Evolutionary conservation across 2,329 filamentous ascomycete species (phyloP), one percentile per base, ranked within the genome.

Genomic region (Pseudogymnoascus sp.): DNA sequence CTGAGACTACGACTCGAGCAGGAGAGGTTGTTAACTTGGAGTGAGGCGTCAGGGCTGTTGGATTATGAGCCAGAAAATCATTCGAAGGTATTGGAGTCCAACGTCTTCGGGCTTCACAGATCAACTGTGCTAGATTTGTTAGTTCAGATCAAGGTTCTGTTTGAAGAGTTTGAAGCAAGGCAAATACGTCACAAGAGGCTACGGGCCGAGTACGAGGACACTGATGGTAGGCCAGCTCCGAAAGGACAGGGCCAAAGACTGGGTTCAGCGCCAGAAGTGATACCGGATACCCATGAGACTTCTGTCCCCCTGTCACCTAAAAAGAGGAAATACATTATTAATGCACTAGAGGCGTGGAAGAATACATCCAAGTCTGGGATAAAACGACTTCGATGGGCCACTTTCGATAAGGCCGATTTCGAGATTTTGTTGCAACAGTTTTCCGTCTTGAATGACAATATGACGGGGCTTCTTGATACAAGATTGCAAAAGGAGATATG

Each of bases 1-100:
- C 67, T 81, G 65, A 74, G 79, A 59, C 68, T 81, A 59, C 76
- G 77, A 60, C 79, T 81, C 75, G 79, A 81, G 67, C 78, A 81
- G 69, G 78, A 80, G 64, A 73, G 79, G 25, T 72, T 80, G 12
- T 80, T 79, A 63, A 77, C 77, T 41, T 80, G 79, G 78, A 79
- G 77, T 64, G 78, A 81, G 65, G 77, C 78, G 2, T 80, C 78
- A 9, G 79, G 78, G 7, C 68, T 81, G 15, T 71, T 80, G 10
- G 78, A 79, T 62, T 69, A 80, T 10, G 76, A 67, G 33, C 59
- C 78, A 60, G 68, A 67, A 21, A 73, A 78, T 59, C 73, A 78
- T 55, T 68, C 74, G 48, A 79, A 74, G 63, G 70, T 80, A 3
- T 72, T 78, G 36, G 74, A 77, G 63, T 79, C 78, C 51, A 81